Evolutionary conservation across 2,329 filamentous ascomycete species (phyloP), one percentile per base, ranked within the genome.

Genomic region (Ophiocordyceps robertsii): DNA sequence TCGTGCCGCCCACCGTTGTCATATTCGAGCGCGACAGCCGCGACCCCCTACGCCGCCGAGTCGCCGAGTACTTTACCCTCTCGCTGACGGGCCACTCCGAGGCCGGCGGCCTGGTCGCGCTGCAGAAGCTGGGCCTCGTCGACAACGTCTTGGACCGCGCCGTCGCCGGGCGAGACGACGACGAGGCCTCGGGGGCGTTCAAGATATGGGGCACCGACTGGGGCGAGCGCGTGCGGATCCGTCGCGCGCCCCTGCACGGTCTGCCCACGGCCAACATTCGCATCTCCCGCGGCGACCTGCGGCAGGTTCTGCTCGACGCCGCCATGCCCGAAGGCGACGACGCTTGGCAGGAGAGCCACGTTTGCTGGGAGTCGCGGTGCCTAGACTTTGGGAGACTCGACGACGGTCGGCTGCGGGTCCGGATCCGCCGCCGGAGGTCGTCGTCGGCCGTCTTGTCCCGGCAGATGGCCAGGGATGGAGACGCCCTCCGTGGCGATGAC

Each of bases 11-110:
- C 1, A 52, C 47, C 4, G 52, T 69, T 37, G 50, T 54, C 38
- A 55, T 69, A 39, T 66, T 64, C 47, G 67, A 70, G 24, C 63
- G 67, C 24, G 64, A 69, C 41, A 46, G 53, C 11, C 44, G 51
- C 32, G 56, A 63, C 16, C 43, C 52, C 3, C 48, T 43, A 14
- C 45, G 50, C 3, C 50, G 55, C 13, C 55, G 63, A 6, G 56
- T 64, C 40, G 62, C 29, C 21, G 43, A 47, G 33, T 40, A 58
- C 13, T 68, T 66, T 48, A 62, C 56, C 12, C 48, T 68, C 14
- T 65, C 63, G 2, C 51, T 69, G 6, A 52, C 60, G 8, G 63
- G 64, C 6, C 52, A 60, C 32, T 52, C 55, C 40, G 41, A 50
- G 9, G 53, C 56, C 0, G 57, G 59, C 7, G 66, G 64, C 1